Conservation (phyloP, 352 stramenopile genomes). For the Phytophthora sp. region DNA sequence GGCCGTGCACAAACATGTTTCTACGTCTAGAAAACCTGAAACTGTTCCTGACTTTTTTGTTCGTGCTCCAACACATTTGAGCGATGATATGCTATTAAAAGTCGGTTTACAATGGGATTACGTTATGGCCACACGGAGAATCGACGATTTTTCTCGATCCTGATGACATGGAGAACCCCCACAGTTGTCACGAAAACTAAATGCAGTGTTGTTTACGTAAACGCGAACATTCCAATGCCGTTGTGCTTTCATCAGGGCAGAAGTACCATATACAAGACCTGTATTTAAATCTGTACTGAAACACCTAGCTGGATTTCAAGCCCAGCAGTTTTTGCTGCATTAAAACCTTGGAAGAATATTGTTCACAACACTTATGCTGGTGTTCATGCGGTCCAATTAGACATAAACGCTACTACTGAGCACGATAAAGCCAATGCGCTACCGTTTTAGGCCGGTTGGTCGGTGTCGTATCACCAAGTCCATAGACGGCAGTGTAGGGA, state of each 20-base stretch:
- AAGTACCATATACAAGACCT: slow-evolving; percentile 1
- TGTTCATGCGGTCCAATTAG: too few relatives aligned
- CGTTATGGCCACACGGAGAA: too few relatives aligned
- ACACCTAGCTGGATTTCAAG: background rate
- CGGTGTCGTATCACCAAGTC: too few relatives aligned
- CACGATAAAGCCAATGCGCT: too few relatives aligned
- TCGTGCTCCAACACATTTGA: background rate
- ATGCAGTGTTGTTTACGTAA: slow-evolving; percentile 5
- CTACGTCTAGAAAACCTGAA: background rate
- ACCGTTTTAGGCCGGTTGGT: too few relatives aligned
- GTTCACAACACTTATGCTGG: too few relatives aligned
- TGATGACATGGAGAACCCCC: too few relatives aligned
- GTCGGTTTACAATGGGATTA: background rate
- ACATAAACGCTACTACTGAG: too few relatives aligned
- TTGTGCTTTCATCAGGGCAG: slow-evolving; percentile 2
- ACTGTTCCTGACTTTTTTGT: slow-evolving; percentile 1
- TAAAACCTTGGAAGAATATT: slow-evolving; percentile 1
- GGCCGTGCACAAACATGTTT: background rate
- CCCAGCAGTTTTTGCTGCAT: background rate
- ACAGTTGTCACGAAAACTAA: background rate
- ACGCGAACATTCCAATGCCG: background rate
- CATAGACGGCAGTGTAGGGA: too few relatives aligned
- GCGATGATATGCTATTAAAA: background rate
- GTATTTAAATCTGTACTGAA: slow-evolving; percentile 1
- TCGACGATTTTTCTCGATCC: too few relatives aligned